Base-by-base conservation (phyloP, 2,329 filamentous ascomycete species). In the Parastagonospora nodorum region DNA sequence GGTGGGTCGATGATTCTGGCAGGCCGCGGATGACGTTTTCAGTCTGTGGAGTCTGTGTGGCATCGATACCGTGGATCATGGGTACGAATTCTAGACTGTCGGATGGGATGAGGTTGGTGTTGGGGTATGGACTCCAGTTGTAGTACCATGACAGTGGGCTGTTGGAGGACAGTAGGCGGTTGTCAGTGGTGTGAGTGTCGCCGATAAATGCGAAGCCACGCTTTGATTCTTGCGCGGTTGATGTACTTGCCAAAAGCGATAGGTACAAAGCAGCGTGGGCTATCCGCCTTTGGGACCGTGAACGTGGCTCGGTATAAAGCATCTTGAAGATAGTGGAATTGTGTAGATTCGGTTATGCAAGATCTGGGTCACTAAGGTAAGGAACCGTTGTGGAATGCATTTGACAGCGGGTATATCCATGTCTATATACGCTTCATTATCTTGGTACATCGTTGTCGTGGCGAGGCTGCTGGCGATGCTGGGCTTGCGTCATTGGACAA, bases 71-170 rank as follows among this genome's bases (percentile, higher is more conserved):
- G 84, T 88, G 92, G 51, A 92, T 83, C 87, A 92, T 90, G 37
- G 90, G 90, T 1, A 92, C 83, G 69, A 91, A 94, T 69, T 90
- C 82, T 55, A 93, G 84, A 2, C 61, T 68, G 72, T 75, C 0
- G 75, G 63, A 6, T 64, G 72, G 69, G 19, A 74, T 64, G 63
- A 82, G 85, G 37, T 76, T 75, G 82, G 81, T 4, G 85, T 87
- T 16, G 69, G 72, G 42, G 78, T 74, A 73, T 11, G 80, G 71
- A 15, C 75, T 75, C 74, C 92, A 94, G 76, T 92, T 93, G 80
- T 93, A 94, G 78, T 94, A 94, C 90, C 90, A 94, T 2, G 84
- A 86, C 43, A 94, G 71, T 37, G 85, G 84, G 7, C 82, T 84
- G 31, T 80, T 83, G 37, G 77, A 77, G 83, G 88, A 91, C 58